Conservation (phyloP, 768 basidiomycete genomes). For the Butyriboletus loyo region DNA sequence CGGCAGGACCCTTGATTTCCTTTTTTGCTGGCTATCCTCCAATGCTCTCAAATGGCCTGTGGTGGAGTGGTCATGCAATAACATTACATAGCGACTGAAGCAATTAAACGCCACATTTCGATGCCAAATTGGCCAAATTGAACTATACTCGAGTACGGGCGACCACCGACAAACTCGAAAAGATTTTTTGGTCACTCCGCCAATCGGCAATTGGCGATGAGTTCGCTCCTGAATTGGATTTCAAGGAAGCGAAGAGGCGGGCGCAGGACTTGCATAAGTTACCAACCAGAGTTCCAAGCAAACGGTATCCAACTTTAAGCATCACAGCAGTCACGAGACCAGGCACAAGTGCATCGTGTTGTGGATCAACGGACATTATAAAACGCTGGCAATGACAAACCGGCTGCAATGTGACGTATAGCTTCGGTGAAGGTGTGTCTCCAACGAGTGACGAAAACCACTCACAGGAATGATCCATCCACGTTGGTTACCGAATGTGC, state of each 20-base stretch:
- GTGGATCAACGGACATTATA: constrained; percentile 30
- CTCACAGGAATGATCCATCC: constrained; percentile 27
- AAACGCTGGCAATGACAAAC: constrained; percentile 8
- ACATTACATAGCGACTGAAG: no score
- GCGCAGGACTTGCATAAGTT: not conserved
- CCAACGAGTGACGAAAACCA: constrained; percentile 8
- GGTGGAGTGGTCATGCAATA: no score
- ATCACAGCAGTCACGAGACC: constrained; percentile 15
- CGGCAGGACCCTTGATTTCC: no score
- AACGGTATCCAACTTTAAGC: not conserved
- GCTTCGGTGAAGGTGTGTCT: constrained; percentile 11
- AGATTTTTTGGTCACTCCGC: not conserved
- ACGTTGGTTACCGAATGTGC: constrained; percentile 8
- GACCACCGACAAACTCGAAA: constrained; percentile 2
- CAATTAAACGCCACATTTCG: constrained; percentile 27
- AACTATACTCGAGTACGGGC: not conserved
- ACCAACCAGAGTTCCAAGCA: not conserved
- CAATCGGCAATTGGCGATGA: not conserved
- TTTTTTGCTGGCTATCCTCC: no score
- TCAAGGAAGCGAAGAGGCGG: constrained; percentile 3
- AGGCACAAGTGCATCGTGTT: not conserved
- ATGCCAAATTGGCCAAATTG: constrained; percentile 10
- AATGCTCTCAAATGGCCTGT: no score
- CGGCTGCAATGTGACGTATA: constrained; percentile 17
- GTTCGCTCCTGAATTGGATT: not conserved